Percentiles rank a stretch among this genome's conserved stretches.
Conservation (phyloP, 345 rosid species). For the Cochlearia excelsa region DNA sequence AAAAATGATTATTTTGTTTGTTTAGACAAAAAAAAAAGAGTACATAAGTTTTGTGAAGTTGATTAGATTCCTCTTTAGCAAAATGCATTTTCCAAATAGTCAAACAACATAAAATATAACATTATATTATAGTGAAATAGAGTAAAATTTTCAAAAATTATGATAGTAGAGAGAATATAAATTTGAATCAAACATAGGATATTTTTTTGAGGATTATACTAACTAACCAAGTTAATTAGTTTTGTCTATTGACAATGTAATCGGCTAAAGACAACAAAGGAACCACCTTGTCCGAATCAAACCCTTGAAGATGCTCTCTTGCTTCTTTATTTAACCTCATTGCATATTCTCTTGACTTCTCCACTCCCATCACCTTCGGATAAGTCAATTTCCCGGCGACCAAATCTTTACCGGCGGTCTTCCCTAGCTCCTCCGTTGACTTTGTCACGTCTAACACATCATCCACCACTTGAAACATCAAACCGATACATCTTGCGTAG, state of each 20-base stretch:
- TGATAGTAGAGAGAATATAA: too few relatives aligned
- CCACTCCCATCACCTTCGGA: slow-evolving; percentile 65
- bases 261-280: slow-evolving; percentile 65
- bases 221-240: not conserved
- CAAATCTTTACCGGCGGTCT: slow-evolving; percentile 82
- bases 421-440: slow-evolving; percentile 66
- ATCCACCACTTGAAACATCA: slow-evolving; percentile 80
- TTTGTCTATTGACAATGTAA: slow-evolving; percentile 42
- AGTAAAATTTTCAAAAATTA: too few relatives aligned
- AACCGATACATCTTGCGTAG: slow-evolving; percentile 57
- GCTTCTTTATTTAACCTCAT: slow-evolving; percentile 53
- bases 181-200: too few relatives aligned
- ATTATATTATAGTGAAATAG: too few relatives aligned
- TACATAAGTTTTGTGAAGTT: too few relatives aligned
- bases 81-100: too few relatives aligned
- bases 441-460: slow-evolving; percentile 77
- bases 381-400: slow-evolving; percentile 60
- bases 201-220: too few relatives aligned
- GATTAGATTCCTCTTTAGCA: too few relatives aligned
- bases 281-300: slow-evolving; percentile 50
- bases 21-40: too few relatives aligned
- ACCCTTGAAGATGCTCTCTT: slow-evolving; percentile 42
- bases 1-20: too few relatives aligned
- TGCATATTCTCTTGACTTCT: slow-evolving; percentile 53
- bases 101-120: too few relatives aligned